Conservation (phyloP, 2,329 filamentous ascomycete species). For the Pezicula rhizophila region DNA sequence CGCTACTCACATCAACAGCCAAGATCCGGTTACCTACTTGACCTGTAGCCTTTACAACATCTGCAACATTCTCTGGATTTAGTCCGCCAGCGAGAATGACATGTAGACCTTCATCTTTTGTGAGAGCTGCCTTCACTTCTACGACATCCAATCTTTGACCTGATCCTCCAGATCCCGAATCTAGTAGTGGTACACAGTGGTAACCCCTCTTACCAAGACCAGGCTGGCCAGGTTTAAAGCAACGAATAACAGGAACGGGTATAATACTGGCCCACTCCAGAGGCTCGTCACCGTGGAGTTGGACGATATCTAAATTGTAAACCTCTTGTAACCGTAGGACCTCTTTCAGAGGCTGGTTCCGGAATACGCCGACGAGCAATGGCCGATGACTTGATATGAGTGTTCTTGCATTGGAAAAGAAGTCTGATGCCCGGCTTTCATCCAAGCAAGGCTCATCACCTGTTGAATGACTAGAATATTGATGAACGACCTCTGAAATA, state of each 20-base stretch:
- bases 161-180: conserved; percentile 77
- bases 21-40: conserved; percentile 57
- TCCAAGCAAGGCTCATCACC: conserved; percentile 13
- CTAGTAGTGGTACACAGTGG: conserved; percentile 77
- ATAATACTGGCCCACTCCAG: conserved; percentile 87
- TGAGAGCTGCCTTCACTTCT: conserved; percentile 61
- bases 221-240: conserved; percentile 67
- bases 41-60: conserved; percentile 58
- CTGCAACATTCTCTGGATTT: conserved; percentile 69
- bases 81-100: conserved; percentile 83
- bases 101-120: conserved; percentile 62
- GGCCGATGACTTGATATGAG: conserved; percentile 53
- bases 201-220: conserved; percentile 66
- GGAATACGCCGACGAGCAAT: conserved; percentile 87
- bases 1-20: conserved; percentile 89
- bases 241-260: conserved; percentile 83
- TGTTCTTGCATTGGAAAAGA: conserved; percentile 55
- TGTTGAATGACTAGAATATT: conserved; percentile 22
- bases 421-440: conserved; percentile 49
- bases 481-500: conserved; percentile 75
- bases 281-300: conserved; percentile 88
- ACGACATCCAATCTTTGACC: conserved; percentile 71
- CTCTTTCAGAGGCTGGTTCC: conserved; percentile 80
- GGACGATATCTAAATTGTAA: conserved; percentile 79
- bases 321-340: conserved; percentile 71